These are phyloP conservation scores for Termitomyces sp. DNA, from an alignment of 768 basidiomycete species.

Conservation along the genomic window DNA sequence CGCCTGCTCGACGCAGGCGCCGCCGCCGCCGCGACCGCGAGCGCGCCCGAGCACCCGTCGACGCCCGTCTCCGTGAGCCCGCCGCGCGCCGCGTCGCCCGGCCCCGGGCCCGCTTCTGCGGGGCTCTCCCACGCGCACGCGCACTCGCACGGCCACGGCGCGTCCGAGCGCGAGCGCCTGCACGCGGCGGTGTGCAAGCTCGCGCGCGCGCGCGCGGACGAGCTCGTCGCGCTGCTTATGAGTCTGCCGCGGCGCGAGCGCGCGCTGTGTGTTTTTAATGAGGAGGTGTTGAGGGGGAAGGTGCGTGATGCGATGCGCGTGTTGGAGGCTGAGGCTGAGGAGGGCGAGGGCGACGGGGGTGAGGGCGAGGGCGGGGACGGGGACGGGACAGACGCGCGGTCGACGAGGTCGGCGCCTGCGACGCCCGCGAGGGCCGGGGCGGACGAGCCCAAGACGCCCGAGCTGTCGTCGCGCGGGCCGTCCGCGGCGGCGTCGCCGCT, in stretches of 20 bases:
- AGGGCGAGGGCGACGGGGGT: slow-evolving; percentile 15
- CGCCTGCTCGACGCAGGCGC: slow-evolving; percentile 60
- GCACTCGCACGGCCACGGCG: no score
- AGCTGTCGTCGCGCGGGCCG: slow-evolving; percentile 67
- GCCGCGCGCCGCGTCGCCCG: slow-evolving; percentile 81
- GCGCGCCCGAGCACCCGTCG: slow-evolving; percentile 86
- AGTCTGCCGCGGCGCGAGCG: slow-evolving; percentile 84
- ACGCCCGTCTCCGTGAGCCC: slow-evolving; percentile 79
- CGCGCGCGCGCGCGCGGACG: slow-evolving; percentile 52
- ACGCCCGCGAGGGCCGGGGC: not conserved
- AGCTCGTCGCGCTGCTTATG: slow-evolving; percentile 78
- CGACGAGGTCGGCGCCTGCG: slow-evolving; percentile 14
- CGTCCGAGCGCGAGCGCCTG: slow-evolving; percentile 75
- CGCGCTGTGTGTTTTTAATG: slow-evolving; percentile 88
- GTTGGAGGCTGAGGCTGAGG: slow-evolving; percentile 63
- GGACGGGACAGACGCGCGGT: not conserved
- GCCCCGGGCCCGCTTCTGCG: slow-evolving; percentile 53
- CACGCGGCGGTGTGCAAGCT: slow-evolving; percentile 58
- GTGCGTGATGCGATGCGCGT: slow-evolving; percentile 79
- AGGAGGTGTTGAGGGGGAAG: slow-evolving; percentile 71
- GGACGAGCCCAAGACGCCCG: slow-evolving; percentile 70
- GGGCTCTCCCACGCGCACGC: no score
- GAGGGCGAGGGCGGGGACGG: not conserved
- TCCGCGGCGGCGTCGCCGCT: slow-evolving; percentile 68
- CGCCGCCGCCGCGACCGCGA: slow-evolving; percentile 67